Evolutionary conservation across 768 basidiomycete genomes (phyloP), one percentile per base, ranked within the genome.

Genomic region (Leccinum arenicola): DNA sequence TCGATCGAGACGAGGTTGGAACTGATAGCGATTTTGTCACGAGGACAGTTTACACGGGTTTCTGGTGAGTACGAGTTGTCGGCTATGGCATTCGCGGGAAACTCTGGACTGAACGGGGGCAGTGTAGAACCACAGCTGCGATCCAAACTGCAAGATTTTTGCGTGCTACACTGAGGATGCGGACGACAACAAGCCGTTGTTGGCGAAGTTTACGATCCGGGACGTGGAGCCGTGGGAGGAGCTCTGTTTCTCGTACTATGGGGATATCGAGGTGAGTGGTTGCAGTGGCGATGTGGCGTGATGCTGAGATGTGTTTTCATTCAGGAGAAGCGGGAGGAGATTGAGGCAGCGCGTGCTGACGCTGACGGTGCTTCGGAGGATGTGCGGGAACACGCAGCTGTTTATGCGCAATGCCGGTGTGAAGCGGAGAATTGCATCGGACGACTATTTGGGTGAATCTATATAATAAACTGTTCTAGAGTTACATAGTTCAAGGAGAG

Each of bases 61-160:
- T 67, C 73, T 95, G 64, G 93, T 91, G 69, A 66, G 84, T 77
- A 4, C 23, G 35, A 27, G 23, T 25, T 7, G 33, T 23, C 54
- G 10, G 10, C 25, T 14, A 27, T 35, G 40, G 40, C 40, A 43
- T 43, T 3, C 40, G 40, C 40, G 40, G n/a, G 40, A 43, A n/a
- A 31, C 29, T 31, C 29, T 43, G n/a, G 4, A n/a, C 40, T 43
- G 40, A 43, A n/a, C 40, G 40, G 40, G 40, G n/a, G 40, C 40
- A n/a, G 40, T n/a, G 3, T 59, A 95, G 93, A 97, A 96, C 63
- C 93, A 97, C 64, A 93, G 89, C 17, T 96, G 95, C 66, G 87
- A 93, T 57, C 94, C 94, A 0, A 97, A 96, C 68, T 86, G 88
- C 62, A 69, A 70, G 6, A 80, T 94, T 21, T 79, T 80, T n/a